These are phyloP conservation scores for Pyrrhoderma lamaoense DNA, from an alignment of 1,284 basidiomycete species.

Conservation along the genomic window DNA sequence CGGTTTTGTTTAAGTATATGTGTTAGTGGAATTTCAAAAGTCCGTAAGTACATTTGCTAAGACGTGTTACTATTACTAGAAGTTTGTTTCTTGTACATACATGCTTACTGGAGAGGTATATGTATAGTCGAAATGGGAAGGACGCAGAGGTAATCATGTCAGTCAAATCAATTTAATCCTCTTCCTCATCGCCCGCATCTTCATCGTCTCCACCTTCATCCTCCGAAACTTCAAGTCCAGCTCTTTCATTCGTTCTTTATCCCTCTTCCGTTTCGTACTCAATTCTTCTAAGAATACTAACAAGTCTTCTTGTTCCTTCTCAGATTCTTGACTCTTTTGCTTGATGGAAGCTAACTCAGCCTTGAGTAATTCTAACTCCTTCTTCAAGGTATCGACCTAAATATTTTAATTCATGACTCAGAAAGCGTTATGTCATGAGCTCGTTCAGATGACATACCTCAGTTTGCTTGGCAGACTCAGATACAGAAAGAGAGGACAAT, in stretches of 20 bases:
- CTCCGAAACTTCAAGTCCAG: constrained; percentile 83
- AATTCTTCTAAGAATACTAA: constrained; percentile 92
- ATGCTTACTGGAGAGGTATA: no score
- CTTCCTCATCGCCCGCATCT: constrained; percentile 35
- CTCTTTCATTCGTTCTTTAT: constrained; percentile 73
- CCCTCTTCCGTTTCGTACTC: constrained; percentile 73
- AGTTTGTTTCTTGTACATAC: no score
- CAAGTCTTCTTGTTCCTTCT: constrained; percentile 93
- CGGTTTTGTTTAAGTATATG: no score
- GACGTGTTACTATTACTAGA: no score
- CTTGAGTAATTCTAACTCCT: constrained; percentile 35
- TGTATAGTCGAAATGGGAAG: no score
- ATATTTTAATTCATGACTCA: no score
- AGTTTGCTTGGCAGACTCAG: no score
- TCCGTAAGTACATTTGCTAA: no score
- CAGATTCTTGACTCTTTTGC: constrained; percentile 66
- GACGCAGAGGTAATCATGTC: no score
- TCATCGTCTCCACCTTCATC: constrained; percentile 81
- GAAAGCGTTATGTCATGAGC: no score
- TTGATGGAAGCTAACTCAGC: constrained; percentile 48
- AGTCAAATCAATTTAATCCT: not conserved
- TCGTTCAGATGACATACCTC: no score
- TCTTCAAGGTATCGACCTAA: not conserved
- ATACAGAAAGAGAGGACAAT: constrained; percentile 23
- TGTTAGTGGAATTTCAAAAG: no score